Percentiles rank a stretch among this genome's conserved stretches.
Evolutionary conservation across 2,329 filamentous ascomycete species (phyloP).

Genomic region (Exophiala viscosa): DNA sequence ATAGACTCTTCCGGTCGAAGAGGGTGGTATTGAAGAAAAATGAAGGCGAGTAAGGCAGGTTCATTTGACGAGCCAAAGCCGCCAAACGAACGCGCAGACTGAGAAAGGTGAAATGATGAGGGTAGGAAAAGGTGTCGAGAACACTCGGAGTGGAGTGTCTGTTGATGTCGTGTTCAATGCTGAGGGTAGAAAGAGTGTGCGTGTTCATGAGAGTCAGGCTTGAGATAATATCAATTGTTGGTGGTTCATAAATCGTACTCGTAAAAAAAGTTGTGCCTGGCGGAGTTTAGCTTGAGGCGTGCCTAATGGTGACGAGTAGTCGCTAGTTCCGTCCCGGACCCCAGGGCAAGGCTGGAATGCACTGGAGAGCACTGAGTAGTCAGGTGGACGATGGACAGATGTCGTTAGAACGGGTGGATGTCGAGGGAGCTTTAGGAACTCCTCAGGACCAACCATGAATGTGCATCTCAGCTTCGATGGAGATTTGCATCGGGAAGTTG

Average conservation of each 20-base stretch:
- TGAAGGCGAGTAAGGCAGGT: constrained; percentile 73
- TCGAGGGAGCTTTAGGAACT: constrained; percentile 17
- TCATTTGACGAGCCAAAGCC: constrained; percentile 91
- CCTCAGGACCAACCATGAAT: constrained; percentile 15
- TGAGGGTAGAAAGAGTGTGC: constrained; percentile 3
- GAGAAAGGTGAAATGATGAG: constrained; percentile 19
- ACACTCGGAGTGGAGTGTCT: constrained; percentile 29
- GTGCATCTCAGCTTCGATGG: background rate
- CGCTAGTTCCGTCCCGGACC: background rate
- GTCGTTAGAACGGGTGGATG: constrained; percentile 11
- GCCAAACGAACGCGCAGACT: constrained; percentile 80
- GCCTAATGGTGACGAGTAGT: constrained; percentile 16
- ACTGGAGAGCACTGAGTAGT: constrained; percentile 4
- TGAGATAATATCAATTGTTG: constrained; percentile 10
- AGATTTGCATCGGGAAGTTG: constrained; percentile 15
- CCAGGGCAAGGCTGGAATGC: background rate
- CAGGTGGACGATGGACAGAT: constrained; percentile 18
- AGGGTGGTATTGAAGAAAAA: constrained; percentile 47
- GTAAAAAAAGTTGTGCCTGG: constrained; percentile 25
- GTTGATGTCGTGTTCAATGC: constrained; percentile 11
- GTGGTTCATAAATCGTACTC: constrained; percentile 17
- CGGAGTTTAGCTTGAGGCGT: constrained; percentile 11
- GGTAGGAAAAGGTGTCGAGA: constrained; percentile 8
- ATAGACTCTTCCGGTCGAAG: constrained; percentile 61
- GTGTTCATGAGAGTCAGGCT: constrained; percentile 5